These are phyloP conservation scores for Boletus eberwhitei DNA, from an alignment of 768 basidiomycete genomes.

Conservation along the genomic window DNA sequence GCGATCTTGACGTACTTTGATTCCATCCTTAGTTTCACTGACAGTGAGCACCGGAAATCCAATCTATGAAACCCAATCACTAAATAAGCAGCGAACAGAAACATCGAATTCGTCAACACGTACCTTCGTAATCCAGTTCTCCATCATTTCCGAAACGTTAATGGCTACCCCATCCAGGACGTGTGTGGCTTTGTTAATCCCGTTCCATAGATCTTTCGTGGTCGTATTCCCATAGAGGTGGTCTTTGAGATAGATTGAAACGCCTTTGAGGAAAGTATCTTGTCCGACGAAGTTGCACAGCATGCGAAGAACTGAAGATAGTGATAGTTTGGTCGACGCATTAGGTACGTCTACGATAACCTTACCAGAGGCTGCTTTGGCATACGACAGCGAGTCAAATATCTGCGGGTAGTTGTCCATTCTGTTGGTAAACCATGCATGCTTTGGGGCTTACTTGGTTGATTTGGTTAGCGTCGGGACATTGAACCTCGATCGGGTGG, in stretches of 20 bases:
- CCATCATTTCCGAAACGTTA: conserved; percentile 79
- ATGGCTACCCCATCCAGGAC: conserved; percentile 28
- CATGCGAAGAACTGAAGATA: conserved; percentile 91
- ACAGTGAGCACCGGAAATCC: conserved; percentile 93
- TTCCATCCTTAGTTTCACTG: conserved; percentile 66
- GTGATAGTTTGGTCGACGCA: neutral
- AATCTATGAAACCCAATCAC: conserved; percentile 33
- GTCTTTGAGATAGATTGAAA: conserved; percentile 88
- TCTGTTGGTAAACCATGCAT: neutral
- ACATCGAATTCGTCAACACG: neutral
- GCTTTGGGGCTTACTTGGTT: conserved; percentile 49
- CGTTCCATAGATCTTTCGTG: conserved; percentile 85
- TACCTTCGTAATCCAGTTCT: conserved; percentile 87
- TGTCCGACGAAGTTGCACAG: conserved; percentile 85
- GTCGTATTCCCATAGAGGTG: conserved; percentile 82
- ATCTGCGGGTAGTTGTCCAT: conserved; percentile 47
- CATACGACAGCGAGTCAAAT: conserved; percentile 85
- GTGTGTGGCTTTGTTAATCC: conserved; percentile 73
- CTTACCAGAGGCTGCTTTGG: conserved; percentile 75
- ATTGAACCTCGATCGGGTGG: conserved; percentile 91
- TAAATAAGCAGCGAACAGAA: neutral
- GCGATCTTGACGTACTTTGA: conserved; percentile 84
- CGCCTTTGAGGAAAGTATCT: conserved; percentile 81
- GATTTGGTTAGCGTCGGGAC: conserved; percentile 81
- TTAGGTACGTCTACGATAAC: neutral